Evolutionary conservation across 192 early-diverging fungal genomes (phyloP), one percentile per base, ranked within the genome.

Genomic region (Coemansia erecta): DNA sequence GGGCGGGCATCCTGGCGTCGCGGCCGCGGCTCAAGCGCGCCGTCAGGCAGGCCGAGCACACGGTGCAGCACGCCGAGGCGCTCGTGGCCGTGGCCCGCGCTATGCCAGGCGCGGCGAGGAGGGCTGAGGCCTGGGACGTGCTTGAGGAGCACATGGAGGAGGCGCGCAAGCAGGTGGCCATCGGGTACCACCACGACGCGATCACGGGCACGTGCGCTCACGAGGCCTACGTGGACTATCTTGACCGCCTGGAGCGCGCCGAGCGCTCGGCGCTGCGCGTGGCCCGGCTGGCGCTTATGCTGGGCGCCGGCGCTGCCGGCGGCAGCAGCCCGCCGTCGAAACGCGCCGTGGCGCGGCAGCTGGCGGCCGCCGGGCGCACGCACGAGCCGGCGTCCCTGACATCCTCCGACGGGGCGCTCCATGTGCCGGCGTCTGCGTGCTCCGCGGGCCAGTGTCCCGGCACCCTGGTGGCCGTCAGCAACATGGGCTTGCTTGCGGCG

Each of bases 181-280:
- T 78, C 14, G 69, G 75, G 3, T 72, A 78, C 66, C 75, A 78
- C 62, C 75, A 78, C 59, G 75, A 78, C 11, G 64, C 75, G 4
- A 61, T 78, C 45, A 78, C 75, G 0, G 75, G 75, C 11, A 78
- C 75, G 4, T 78, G 75, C 50, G 23, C 75, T 21, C 50, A 55
- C 3, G 15, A 15, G 3, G 64, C 70, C 8, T 49, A 51, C 21
- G 51, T 41, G 1, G 75, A 78, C 56, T 78, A 78, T 35, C 65
- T 40, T 35, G 53, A 19, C 18, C 58, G 75, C 18, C 54, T 78
- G 51, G 44, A 49, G 6, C 13, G 40, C 5, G 73, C 73, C 1
- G 19, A 31, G 3, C 54, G 64, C 9, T 47, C 60, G 8, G 73
- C 68, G 1, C 23, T 77, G 60, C 45, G 35, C 21, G 22, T 60